Evolutionary conservation across 257 asterid genomes (phyloP).

Genomic region (Anisodus tanguticus): DNA sequence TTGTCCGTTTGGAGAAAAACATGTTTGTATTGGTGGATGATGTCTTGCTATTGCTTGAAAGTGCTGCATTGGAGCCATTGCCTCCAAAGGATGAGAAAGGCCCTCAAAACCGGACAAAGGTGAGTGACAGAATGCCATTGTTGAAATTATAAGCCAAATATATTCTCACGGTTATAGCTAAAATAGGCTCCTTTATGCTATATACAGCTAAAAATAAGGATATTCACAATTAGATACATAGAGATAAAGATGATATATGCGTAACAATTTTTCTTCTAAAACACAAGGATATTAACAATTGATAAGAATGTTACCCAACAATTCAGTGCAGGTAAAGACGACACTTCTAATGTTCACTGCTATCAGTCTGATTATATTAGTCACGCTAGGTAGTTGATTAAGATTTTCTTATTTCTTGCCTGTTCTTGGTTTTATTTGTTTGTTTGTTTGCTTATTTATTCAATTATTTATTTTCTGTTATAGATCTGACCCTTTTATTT

Average conservation of each 20-base stretch:
- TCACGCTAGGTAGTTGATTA: background rate
- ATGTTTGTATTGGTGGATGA: slow-evolving; percentile 84
- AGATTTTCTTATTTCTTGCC: slow-evolving; percentile 4
- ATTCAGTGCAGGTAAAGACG: background rate
- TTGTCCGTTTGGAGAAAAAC: slow-evolving; percentile 73
- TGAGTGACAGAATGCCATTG: slow-evolving; percentile 36
- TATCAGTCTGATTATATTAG: background rate
- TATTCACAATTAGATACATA: background rate
- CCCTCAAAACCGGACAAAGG: slow-evolving; percentile 95
- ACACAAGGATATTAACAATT: background rate
- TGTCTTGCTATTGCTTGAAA: slow-evolving; percentile 79
- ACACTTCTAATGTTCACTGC: background rate
- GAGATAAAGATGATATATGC: background rate
- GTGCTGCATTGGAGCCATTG: slow-evolving; percentile 91
- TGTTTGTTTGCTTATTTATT: background rate
- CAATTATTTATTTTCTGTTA: background rate
- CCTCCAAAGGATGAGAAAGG: slow-evolving; percentile 98
- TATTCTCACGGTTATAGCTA: background rate
- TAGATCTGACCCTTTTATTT: background rate
- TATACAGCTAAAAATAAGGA: background rate
- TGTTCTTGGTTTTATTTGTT: slow-evolving; percentile 12
- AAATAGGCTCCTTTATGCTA: background rate
- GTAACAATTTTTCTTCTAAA: background rate
- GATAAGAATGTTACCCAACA: slow-evolving; percentile 4
- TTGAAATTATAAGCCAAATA: background rate